These are phyloP conservation scores for Lentinus polychrous DNA, from an alignment of 1,284 basidiomycete genomes.

Conservation along the genomic window DNA sequence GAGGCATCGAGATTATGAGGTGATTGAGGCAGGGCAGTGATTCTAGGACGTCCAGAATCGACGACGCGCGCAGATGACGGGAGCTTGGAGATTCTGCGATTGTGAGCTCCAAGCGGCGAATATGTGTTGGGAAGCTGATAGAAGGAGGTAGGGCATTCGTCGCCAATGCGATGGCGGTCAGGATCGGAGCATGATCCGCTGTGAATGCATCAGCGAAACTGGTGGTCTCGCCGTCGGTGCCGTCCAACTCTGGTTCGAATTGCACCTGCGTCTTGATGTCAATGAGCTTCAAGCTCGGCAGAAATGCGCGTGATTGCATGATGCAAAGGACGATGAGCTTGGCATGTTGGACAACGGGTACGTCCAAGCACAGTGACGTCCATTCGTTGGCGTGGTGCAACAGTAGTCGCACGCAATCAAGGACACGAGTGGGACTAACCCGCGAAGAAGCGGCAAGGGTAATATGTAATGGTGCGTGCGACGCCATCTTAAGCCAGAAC, in stretches of 20 bases:
- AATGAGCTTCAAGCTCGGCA: slow-evolving; percentile 19
- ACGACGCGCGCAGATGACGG: slow-evolving; percentile 25
- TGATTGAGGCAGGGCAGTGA: slow-evolving; percentile 25
- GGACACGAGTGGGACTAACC: slow-evolving; percentile 13
- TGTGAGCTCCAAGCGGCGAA: slow-evolving; percentile 31
- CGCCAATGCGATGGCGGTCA: slow-evolving; percentile 27
- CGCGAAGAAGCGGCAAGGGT: slow-evolving; percentile 32
- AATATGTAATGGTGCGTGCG: slow-evolving; percentile 34
- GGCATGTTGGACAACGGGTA: slow-evolving; percentile 30
- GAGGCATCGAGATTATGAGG: slow-evolving; percentile 36
- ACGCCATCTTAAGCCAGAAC: slow-evolving; percentile 45
- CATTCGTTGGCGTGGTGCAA: slow-evolving; percentile 35
- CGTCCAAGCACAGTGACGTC: slow-evolving; percentile 35
- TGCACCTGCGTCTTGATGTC: slow-evolving; percentile 15
- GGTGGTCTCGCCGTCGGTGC: slow-evolving; percentile 6
- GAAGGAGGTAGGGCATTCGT: slow-evolving; percentile 29
- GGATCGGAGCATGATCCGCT: slow-evolving; percentile 25
- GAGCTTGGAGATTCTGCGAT: slow-evolving; percentile 17
- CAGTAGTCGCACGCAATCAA: slow-evolving; percentile 35
- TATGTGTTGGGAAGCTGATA: slow-evolving; percentile 29
- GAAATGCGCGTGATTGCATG: slow-evolving; percentile 4
- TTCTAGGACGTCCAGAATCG: slow-evolving; percentile 19
- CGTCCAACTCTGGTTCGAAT: slow-evolving; percentile 10
- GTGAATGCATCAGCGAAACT: slow-evolving; percentile 26
- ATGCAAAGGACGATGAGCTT: slow-evolving; percentile 34